Evolutionary conservation across 495 filamentous ascomycete genomes (phyloP).

Genomic region (Aspergillus haitiensis): DNA sequence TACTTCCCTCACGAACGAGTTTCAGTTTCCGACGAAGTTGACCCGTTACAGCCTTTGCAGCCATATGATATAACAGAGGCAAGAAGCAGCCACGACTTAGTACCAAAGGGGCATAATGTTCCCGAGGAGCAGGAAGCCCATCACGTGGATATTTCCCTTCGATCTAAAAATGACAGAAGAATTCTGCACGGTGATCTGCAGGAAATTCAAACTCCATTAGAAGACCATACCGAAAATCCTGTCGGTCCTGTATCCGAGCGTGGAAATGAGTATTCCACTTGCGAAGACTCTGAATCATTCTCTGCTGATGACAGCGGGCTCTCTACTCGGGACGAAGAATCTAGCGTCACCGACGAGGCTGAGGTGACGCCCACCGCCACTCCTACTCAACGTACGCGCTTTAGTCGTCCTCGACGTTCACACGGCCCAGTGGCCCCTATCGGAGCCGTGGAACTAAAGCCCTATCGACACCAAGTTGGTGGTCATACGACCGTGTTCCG

Average conservation of each 20-base stretch:
- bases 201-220: constrained; percentile 34
- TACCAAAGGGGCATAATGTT: constrained; percentile 32
- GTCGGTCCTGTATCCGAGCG: constrained; percentile 40
- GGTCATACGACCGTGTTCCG: constrained; percentile 95
- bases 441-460: constrained; percentile 92
- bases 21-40: constrained; percentile 36
- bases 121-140: constrained; percentile 39
- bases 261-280: constrained; percentile 47
- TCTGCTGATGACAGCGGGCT: constrained; percentile 56
- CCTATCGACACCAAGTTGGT: constrained; percentile 95
- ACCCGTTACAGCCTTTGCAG: constrained; percentile 43
- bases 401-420: constrained; percentile 36
- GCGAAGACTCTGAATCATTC: constrained; percentile 58
- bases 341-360: constrained; percentile 56
- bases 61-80: constrained; percentile 38
- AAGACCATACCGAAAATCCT: constrained; percentile 38
- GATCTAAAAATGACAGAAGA: constrained; percentile 60
- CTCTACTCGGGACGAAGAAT: constrained; percentile 50
- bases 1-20: constrained; percentile 85
- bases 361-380: constrained; percentile 64
- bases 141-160: constrained; percentile 62
- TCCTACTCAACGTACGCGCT: constrained; percentile 41
- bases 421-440: constrained; percentile 57
- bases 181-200: constrained; percentile 61
- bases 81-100: constrained; percentile 35